A percentile compares a stretch with the other conserved stretches of the same genome.
phyloP scores from a whole-genome alignment of 257 asterid species.

The Primulina tabacum region DNA sequence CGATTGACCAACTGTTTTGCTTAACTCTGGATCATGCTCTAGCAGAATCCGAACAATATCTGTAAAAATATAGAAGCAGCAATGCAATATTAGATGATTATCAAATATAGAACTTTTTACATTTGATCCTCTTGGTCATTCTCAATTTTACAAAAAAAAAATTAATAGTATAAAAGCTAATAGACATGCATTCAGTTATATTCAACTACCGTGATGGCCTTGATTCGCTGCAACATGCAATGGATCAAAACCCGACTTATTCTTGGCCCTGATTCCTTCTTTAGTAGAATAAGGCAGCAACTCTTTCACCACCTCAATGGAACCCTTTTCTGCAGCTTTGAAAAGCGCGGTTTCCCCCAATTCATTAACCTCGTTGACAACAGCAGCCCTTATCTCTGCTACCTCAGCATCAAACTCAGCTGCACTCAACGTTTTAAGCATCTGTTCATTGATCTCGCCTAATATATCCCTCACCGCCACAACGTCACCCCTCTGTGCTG shows the following conservation, averaged over 20 bases:
- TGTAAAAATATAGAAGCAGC: constrained; percentile 11
- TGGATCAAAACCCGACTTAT: constrained; percentile 51
- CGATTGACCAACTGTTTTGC: constrained; percentile 59
- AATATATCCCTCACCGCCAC: constrained; percentile 62
- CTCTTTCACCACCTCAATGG: constrained; percentile 42
- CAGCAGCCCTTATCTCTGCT: constrained; percentile 49
- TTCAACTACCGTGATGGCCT: constrained; percentile 51
- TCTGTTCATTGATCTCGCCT: constrained; percentile 65
- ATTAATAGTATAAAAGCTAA: not conserved
- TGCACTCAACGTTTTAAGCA: constrained; percentile 48
- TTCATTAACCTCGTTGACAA: constrained; percentile 62
- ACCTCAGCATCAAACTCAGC: constrained; percentile 59
- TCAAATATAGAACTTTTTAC: not conserved
- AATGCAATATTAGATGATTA: not conserved
- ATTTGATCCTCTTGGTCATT: not conserved
- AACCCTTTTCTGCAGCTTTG: constrained; percentile 51
- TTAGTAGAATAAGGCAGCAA: constrained; percentile 45
- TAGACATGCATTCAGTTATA: not conserved
- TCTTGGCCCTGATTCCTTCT: constrained; percentile 46
- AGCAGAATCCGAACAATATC: constrained; percentile 60
- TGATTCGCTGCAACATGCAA: constrained; percentile 60
- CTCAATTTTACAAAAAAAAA: not conserved
- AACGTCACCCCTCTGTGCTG: constrained; percentile 77
- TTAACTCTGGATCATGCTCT: constrained; percentile 52
- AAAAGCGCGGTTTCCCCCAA: constrained; percentile 60